Evolutionary conservation across 371 early-diverging fungal species (phyloP).

Genomic region (Mortierella sp.): DNA sequence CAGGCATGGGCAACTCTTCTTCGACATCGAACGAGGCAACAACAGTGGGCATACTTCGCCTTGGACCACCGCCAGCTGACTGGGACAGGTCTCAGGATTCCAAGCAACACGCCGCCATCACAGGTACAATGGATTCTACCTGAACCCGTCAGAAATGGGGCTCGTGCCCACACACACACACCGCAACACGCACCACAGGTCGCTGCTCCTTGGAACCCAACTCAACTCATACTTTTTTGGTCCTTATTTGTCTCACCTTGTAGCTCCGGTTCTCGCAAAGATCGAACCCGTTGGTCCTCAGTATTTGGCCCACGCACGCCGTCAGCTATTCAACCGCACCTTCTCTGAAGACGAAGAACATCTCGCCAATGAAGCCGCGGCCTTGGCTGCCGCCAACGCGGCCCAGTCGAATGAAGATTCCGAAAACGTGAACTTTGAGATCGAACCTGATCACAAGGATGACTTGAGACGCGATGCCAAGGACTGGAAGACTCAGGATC

Average conservation of each 20-base stretch:
- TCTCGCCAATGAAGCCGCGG: conserved; percentile 17
- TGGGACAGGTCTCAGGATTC: conserved; percentile 32
- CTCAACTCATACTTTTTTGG: not conserved
- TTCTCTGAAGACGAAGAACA: conserved; percentile 73
- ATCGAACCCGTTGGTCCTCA: conserved; percentile 71
- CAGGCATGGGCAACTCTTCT: conserved; percentile 43
- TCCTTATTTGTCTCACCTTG: not conserved
- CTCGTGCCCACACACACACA: too few relatives aligned
- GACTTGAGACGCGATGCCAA: conserved; percentile 77
- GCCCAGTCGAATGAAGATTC: conserved; percentile 56
- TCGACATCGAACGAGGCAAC: conserved; percentile 22
- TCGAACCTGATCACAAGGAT: conserved; percentile 71
- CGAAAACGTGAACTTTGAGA: conserved; percentile 61
- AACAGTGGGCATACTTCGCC: conserved; percentile 21
- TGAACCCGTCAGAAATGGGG: too few relatives aligned
- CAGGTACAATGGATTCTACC: too few relatives aligned
- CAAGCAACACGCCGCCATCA: conserved; percentile 15
- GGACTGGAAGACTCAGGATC: conserved; percentile 91
- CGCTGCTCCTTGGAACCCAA: not conserved
- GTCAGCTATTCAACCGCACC: conserved; percentile 74
- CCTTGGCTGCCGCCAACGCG: conserved; percentile 38
- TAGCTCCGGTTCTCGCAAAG: conserved; percentile 37
- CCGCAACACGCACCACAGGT: too few relatives aligned
- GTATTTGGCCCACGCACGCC: conserved; percentile 74
- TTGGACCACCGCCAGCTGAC: conserved; percentile 26